phyloP scores from a whole-genome alignment of 352 stramenopile genomes.

The Phytopythium delawarense region DNA sequence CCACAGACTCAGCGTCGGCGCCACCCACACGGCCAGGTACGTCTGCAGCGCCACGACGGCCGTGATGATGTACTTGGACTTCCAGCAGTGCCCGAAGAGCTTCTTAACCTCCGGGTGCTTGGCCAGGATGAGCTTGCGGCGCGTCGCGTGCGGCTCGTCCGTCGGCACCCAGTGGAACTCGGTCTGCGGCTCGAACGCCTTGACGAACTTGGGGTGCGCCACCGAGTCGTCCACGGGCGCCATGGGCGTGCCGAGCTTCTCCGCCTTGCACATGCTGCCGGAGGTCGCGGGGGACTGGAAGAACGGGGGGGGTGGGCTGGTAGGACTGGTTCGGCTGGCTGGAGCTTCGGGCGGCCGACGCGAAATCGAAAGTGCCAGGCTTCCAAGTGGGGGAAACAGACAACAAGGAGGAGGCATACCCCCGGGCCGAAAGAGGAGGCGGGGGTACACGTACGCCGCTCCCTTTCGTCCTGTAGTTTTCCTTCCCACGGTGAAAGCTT shows the following conservation, averaged over 20 bases:
- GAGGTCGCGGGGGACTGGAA: neutral
- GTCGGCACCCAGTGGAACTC: conserved; percentile 85
- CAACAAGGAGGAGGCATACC: neutral
- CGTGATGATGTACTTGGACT: conserved; percentile 86
- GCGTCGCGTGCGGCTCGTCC: conserved; percentile 86
- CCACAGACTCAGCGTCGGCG: conserved; percentile 56
- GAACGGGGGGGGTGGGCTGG: neutral
- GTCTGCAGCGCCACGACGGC: conserved; percentile 81
- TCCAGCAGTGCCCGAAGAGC: conserved; percentile 81
- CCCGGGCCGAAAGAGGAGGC: too few species aligned
- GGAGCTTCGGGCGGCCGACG: neutral
- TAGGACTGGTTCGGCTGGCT: neutral
- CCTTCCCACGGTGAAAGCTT: neutral
- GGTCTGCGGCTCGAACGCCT: conserved; percentile 33
- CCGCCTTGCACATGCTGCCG: conserved; percentile 40
- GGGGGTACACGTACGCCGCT: too few species aligned
- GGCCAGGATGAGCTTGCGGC: conserved; percentile 77
- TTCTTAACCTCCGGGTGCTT: conserved; percentile 90
- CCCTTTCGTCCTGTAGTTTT: neutral
- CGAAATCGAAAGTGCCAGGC: conserved; percentile 1
- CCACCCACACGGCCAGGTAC: conserved; percentile 60
- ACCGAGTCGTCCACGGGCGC: conserved; percentile 33
- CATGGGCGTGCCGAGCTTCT: conserved; percentile 32
- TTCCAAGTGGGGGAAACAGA: too few species aligned
- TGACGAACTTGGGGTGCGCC: conserved; percentile 40